Conservation (phyloP, 495 filamentous ascomycete genomes). For the Penicillium pulvis region DNA sequence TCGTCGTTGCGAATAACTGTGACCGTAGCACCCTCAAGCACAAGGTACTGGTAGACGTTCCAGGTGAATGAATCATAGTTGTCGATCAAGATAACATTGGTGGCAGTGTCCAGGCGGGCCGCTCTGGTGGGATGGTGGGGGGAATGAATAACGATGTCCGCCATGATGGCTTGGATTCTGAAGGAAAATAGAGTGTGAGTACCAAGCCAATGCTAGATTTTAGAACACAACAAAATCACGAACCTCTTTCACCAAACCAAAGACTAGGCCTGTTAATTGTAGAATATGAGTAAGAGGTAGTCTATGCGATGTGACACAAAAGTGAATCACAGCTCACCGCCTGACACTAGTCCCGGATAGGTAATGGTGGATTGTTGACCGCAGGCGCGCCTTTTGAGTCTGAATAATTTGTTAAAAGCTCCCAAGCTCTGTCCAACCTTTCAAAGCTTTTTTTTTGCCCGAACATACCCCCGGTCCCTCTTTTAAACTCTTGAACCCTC, state of each 20-base stretch:
- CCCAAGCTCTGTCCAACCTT: slow-evolving; percentile 8
- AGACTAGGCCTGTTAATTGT: background rate
- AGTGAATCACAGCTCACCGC: slow-evolving; percentile 35
- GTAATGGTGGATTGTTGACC: slow-evolving; percentile 42
- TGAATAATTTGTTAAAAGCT: slow-evolving; percentile 30
- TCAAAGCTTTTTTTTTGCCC: slow-evolving; percentile 9
- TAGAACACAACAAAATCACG: background rate
- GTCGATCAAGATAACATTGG: slow-evolving; percentile 93
- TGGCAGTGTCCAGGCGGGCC: slow-evolving; percentile 68
- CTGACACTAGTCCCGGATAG: slow-evolving; percentile 40
- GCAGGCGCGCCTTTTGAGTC: slow-evolving; percentile 22
- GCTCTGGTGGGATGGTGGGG: slow-evolving; percentile 75
- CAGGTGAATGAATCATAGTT: slow-evolving; percentile 99
- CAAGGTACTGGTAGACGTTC: slow-evolving; percentile 98
- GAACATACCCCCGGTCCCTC: slow-evolving; percentile 1
- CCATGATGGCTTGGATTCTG: slow-evolving; percentile 16
- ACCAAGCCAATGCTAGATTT: background rate
- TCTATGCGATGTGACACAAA: slow-evolving; percentile 6
- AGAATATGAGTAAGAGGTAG: background rate
- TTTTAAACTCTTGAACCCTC: slow-evolving; percentile 10
- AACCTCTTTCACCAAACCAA: background rate
- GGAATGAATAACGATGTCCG: slow-evolving; percentile 78
- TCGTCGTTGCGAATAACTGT: slow-evolving; percentile 91
- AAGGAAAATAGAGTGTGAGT: background rate
- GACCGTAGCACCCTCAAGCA: slow-evolving; percentile 88